Evolutionary conservation across 768 basidiomycete species (phyloP).

Genomic region (Kwoniella sp.): DNA sequence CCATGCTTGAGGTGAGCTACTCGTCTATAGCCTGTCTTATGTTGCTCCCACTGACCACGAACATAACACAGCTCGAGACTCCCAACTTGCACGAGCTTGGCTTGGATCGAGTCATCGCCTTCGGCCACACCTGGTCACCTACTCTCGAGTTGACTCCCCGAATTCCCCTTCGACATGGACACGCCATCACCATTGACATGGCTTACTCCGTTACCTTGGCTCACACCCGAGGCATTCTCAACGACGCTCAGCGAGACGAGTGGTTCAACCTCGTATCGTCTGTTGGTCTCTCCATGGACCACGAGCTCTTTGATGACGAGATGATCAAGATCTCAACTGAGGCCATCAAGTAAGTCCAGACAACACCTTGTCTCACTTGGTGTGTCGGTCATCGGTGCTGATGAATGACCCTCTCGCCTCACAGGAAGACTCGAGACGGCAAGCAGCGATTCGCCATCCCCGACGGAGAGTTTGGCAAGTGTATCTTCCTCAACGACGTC

Average conservation of each 20-base stretch:
- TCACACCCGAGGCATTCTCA: constrained; percentile 54
- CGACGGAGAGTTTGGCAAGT: constrained; percentile 54
- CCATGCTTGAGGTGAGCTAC: constrained; percentile 55
- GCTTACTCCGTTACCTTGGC: constrained; percentile 57
- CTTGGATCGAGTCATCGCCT: constrained; percentile 57
- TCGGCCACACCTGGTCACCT: constrained; percentile 56
- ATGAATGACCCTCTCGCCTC: neutral
- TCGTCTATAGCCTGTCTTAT: neutral
- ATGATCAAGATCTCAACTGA: constrained; percentile 53
- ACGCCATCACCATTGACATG: constrained; percentile 57
- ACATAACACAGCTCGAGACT: constrained; percentile 53
- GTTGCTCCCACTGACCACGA: neutral
- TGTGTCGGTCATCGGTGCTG: neutral
- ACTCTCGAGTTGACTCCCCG: constrained; percentile 54
- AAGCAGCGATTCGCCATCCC: constrained; percentile 57
- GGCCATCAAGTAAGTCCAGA: constrained; percentile 50
- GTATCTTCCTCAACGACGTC: constrained; percentile 57
- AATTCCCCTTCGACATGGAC: constrained; percentile 56
- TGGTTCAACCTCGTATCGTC: constrained; percentile 52
- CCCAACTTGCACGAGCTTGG: constrained; percentile 57
- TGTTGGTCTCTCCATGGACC: constrained; percentile 56
- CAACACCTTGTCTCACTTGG: neutral
- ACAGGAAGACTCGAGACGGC: constrained; percentile 50
- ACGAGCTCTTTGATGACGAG: constrained; percentile 54
- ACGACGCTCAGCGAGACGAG: constrained; percentile 55